phyloP scores from a whole-genome alignment of 2,329 filamentous ascomycete species.

The Fusarium buharicum region DNA sequence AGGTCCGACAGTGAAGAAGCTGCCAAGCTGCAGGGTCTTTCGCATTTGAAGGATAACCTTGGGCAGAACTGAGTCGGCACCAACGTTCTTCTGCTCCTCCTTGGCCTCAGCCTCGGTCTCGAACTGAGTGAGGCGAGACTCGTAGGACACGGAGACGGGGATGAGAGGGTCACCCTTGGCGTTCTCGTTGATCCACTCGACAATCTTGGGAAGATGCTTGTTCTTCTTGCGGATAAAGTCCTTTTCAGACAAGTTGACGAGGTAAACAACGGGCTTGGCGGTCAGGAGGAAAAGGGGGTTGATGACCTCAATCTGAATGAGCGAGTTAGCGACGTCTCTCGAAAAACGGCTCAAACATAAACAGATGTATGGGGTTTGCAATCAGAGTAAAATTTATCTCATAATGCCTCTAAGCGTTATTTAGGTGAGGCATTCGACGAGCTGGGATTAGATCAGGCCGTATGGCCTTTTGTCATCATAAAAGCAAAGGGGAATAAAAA shows the following conservation, averaged over 20 bases:
- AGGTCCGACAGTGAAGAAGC: conserved; percentile 95
- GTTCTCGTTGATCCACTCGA: conserved; percentile 94
- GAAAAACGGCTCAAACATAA: conserved; percentile 8
- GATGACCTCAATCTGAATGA: conserved; percentile 87
- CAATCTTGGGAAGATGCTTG: conserved; percentile 94
- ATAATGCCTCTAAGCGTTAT: conserved; percentile 80
- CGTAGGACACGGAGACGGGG: conserved; percentile 90
- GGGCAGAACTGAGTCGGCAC: conserved; percentile 87
- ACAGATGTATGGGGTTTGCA: conserved; percentile 27
- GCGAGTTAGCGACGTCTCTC: conserved; percentile 40
- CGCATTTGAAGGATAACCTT: conserved; percentile 96
- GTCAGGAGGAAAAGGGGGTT: conserved; percentile 95
- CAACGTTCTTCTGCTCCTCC: conserved; percentile 89
- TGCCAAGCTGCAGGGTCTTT: conserved; percentile 86
- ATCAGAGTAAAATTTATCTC: conserved; percentile 88
- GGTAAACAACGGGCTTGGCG: conserved; percentile 95
- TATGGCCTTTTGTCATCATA: conserved; percentile 98
- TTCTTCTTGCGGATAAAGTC: conserved; percentile 99
- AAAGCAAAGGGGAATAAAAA: conserved; percentile 49
- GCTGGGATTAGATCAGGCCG: conserved; percentile 98
- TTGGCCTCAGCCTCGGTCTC: conserved; percentile 78
- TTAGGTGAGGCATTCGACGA: conserved; percentile 90
- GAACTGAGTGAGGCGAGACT: conserved; percentile 88
- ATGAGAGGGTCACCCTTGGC: conserved; percentile 89
- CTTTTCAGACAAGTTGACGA: conserved; percentile 96